Conservation (phyloP, 345 rosid genomes). For the Noccaea caerulescens region DNA sequence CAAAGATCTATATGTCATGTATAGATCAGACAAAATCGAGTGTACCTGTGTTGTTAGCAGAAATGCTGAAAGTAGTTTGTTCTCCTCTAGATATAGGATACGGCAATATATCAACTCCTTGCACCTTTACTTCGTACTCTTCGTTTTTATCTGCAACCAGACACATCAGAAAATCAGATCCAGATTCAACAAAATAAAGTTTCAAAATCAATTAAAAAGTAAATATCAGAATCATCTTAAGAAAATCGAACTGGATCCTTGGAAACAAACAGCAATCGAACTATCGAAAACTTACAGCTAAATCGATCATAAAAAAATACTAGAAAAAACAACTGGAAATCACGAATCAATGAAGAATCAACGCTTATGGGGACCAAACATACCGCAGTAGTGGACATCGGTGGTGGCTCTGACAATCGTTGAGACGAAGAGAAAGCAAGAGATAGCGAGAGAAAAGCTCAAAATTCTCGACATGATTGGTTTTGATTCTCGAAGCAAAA, state of each 20-base stretch:
- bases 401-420: slow-evolving; percentile 52
- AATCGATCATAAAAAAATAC: slow-evolving; percentile 9
- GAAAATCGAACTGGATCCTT: not conserved
- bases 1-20: not conserved
- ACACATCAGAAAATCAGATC: slow-evolving; percentile 28
- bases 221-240: not conserved
- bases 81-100: slow-evolving; percentile 62
- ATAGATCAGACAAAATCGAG: not conserved
- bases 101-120: slow-evolving; percentile 69
- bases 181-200: not conserved
- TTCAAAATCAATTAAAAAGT: not conserved
- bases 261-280: not conserved
- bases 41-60: slow-evolving; percentile 62
- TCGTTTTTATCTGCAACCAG: slow-evolving; percentile 57
- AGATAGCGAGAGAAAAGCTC: slow-evolving; percentile 35
- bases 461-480: slow-evolving; percentile 37
- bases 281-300: not conserved
- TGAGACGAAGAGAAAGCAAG: slow-evolving; percentile 46
- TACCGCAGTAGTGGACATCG: slow-evolving; percentile 68
- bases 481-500: slow-evolving; percentile 14
- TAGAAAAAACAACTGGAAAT: not conserved
- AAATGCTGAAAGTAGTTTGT: slow-evolving; percentile 67
- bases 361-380: slow-evolving; percentile 34
- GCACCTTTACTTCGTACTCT: slow-evolving; percentile 62
- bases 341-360: not conserved